Base-by-base conservation (phyloP, 352 stramenopile species). In the Pseudoperonospora humuli region DNA sequence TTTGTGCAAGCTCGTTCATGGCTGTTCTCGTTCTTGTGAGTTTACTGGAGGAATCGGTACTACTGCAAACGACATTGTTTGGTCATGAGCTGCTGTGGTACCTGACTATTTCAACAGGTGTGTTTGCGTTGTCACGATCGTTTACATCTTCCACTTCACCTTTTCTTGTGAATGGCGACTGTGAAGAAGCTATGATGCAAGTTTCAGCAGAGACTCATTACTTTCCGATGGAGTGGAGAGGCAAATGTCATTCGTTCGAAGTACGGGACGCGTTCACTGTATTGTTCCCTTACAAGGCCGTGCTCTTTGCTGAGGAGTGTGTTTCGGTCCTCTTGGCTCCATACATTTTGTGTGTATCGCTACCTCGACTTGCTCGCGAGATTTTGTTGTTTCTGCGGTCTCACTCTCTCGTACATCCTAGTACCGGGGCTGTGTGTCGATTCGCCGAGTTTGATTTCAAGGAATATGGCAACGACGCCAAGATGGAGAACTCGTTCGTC, bases 401-500 rank as follows among this genome's bases (percentile, higher is more conserved):
- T 7, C 90, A 97, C 47, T 97, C 92, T 35, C 61, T 96, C 10
- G 77, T 96, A 48, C 71, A 98, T 11, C 75, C 94, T 2, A 89
- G 93, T 41, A 78, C 94, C 14, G 95, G 96, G 15, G 84, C 96
- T 18, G 87, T 99, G 8, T 98, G 95, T 63, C 93, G 93, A 20
- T 93, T 89, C 49, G 80, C 86, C 23, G 92, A 96, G 36, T 99
- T 98, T 64, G 93, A 99, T 61, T 98, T 99, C 58, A 93, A 97
- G 44, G 73, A 78, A 31, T 98, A 97, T 57, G 72, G 78, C 17
- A 86, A 96, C 54, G 86, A 93, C 41, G 44, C 60, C 14, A 98
- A 98, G 68, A 97, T 98, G 89, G 93, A 98, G 59, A 97, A 95
- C 31, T 97, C 83, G 29, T 98, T 98, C 55, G 84, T 98, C 40